Base-by-base conservation (phyloP, 176 grass and related monocot genomes). In the Paspalum vaginatum region DNA sequence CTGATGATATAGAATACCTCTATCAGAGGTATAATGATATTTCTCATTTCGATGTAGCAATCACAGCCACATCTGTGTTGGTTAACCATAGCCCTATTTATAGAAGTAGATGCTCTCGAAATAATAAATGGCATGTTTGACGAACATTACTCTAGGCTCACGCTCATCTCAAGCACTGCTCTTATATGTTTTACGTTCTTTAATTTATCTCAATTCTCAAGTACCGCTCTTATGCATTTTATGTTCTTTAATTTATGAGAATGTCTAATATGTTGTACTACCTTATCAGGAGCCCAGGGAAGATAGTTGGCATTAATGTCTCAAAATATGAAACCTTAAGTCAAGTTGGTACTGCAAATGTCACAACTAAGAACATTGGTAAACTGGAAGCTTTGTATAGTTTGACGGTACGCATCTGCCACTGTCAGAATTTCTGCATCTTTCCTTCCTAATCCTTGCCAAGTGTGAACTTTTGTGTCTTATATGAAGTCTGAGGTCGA, bases 371-470 rank as follows among this genome's bases (percentile, higher is more conserved):
- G 84, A 98, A 98, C 76, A 87, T 67, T 80, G 95, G 95, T 60
- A 75, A 91, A 78, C 60, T 98, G 18, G 92, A 98, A 87, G 90
- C 95, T 82, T 98, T 85, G 8, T 98, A 98, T 85, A 92, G 88
- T 64, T 90, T 98, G 78, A 94, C 95, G n/a, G 92, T 98, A 85
- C 66, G 74, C 46, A 75, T 84, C 7, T 70, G 21, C 24, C 1
- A 41, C 7, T 70, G 21, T 47, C 1, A 41, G 12, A 26, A 17
- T 41, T 42, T 58, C 73, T 58, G 14, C 22, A 55, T 63, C 26
- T 42, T 82, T 38, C 49, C 4, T 15, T 51, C 38, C n/a, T n/a
- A n/a, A n/a, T n/a, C n/a, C 38, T 74, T 22, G 37, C 39, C 53
- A 38, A 56, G 18, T 73, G 1, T 55, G 11, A 74, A 74, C 27